Conservation (phyloP, 2,329 filamentous ascomycete genomes). For the Akanthomyces dipterigenus region DNA sequence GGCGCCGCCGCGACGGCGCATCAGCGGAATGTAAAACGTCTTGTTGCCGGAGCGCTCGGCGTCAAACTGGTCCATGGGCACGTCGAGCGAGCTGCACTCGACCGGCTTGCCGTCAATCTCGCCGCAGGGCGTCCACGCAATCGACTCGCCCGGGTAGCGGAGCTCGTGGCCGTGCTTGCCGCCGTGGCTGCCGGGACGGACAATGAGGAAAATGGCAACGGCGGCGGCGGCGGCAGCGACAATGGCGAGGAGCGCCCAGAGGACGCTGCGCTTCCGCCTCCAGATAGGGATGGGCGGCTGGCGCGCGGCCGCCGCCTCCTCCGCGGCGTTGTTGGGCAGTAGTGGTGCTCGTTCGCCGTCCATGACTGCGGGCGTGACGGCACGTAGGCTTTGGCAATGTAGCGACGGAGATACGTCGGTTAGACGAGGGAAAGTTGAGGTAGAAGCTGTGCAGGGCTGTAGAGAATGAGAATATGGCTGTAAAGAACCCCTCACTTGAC, state of each 20-base stretch:
- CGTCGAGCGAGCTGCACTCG: slow-evolving; percentile 37
- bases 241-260: background rate
- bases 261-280: background rate
- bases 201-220: background rate
- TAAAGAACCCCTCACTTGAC: background rate
- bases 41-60: slow-evolving; percentile 25
- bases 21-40: slow-evolving; percentile 38
- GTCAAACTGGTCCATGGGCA: slow-evolving; percentile 42
- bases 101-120: slow-evolving; percentile 27
- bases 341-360: slow-evolving; percentile 5
- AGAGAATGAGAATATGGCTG: background rate
- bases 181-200: background rate
- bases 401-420: background rate
- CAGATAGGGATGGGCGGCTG: slow-evolving; percentile 9
- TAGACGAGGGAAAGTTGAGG: background rate
- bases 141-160: slow-evolving; percentile 27
- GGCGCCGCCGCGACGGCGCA: slow-evolving; percentile 35
- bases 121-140: slow-evolving; percentile 35
- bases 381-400: background rate
- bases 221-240: background rate
- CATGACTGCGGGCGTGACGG: background rate
- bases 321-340: background rate
- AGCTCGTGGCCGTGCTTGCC: background rate
- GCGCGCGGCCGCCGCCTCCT: background rate
- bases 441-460: background rate